Base-by-base conservation (phyloP, 805 yeast genomes). In the Metschnikowia lunata region DNA sequence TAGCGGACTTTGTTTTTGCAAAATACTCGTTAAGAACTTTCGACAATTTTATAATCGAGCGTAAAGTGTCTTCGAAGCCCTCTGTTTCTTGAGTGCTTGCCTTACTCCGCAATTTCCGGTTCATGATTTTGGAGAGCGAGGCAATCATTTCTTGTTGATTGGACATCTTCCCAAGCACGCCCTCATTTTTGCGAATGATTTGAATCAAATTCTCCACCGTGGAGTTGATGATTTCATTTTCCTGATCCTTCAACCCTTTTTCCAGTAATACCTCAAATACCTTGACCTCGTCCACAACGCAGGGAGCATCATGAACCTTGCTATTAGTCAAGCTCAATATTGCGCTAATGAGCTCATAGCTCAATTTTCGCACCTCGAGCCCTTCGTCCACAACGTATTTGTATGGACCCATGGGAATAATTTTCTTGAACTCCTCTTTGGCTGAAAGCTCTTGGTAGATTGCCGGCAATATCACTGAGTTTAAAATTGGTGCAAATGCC, bases 401-500 rank as follows among this genome's bases (percentile, higher is more conserved):
- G 69, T 84, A 87, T 0, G 95, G 95, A 1, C 96, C 96, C 79
- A 88, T 86, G 37, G 83, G 84, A 30, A 88, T 82, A 14, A 74
- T 67, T 43, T 81, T 81, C 36, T 83, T 77, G 54, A 78, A 81
- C 45, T 77, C 75, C 29, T 73, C 75, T 50, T 76, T 76, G 1
- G 82, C 71, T 10, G 63, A 64, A 37, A 85, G 69, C 56, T 85
- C 88, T 5, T 62, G 65, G 51, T 75, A 75, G 3, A 85, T 64
- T 0, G 60, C 56, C 0, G 85, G 80, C 34, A 84, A 61, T 2
- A 82, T 64, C 15, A 47, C 48, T 2, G 58, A 56, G 4, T 74
- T 61, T 34, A 81, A 59, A 40, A 73, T 66, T 1, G 76, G 73
- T 3, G 75, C 60, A 9, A 82, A 63, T 23, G 76, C 55, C 8